A percentile compares a stretch with the other conserved stretches of the same genome.
phyloP scores from a whole-genome alignment of 306 rosid species.

The Malus domestica region DNA sequence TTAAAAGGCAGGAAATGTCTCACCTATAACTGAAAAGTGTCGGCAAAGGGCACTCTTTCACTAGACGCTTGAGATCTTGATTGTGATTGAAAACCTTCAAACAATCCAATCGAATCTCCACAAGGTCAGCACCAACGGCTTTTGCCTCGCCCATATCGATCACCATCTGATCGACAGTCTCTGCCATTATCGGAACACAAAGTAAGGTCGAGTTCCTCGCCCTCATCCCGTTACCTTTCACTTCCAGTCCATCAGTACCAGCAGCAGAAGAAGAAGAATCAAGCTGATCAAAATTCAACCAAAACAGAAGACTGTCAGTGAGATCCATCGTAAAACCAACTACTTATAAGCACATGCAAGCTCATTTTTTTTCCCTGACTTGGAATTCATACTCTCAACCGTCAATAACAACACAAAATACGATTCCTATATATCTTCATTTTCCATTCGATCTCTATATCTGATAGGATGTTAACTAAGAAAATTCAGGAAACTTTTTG shows the following conservation, averaged over 20 bases:
- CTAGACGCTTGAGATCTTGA: conserved; percentile 35
- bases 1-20: neutral
- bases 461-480: neutral
- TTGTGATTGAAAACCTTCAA: conserved; percentile 40
- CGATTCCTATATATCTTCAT: neutral
- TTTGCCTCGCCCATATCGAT: conserved; percentile 35
- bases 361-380: too few relatives aligned
- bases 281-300: conserved; percentile 21
- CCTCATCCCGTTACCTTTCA: conserved; percentile 15
- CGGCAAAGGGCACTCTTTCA: conserved; percentile 42
- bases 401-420: neutral
- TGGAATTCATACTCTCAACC: neutral
- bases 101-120: conserved; percentile 60
- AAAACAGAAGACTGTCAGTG: neutral
- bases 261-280: conserved; percentile 7
- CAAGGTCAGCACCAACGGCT: conserved; percentile 52
- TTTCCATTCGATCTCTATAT: neutral
- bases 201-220: conserved; percentile 38
- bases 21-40: conserved; percentile 53
- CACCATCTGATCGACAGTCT: conserved; percentile 42
- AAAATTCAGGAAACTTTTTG: neutral
- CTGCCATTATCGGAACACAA: conserved; percentile 58
- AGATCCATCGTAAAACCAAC: too few relatives aligned
- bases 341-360: too few relatives aligned
- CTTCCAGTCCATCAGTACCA: conserved; percentile 6